Evolutionary conservation across 208 protist species (phyloP).

Genomic region (Leishmania lainsoni): DNA sequence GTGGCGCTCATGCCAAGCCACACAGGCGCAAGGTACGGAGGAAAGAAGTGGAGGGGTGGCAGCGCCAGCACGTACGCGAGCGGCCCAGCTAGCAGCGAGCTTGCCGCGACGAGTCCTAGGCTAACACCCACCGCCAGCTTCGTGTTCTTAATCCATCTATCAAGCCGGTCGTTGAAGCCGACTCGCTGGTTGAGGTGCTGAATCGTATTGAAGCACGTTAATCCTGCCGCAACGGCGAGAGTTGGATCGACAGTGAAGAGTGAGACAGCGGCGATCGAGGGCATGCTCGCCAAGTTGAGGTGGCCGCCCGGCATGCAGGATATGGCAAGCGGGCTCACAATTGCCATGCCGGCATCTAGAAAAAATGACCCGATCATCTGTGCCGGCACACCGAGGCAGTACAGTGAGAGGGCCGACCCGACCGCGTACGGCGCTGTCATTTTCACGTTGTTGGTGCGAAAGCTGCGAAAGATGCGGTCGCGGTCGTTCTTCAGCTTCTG

Average conservation of each 20-base stretch:
- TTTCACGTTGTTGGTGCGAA: slow-evolving; percentile 79
- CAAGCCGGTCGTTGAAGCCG: slow-evolving; percentile 73
- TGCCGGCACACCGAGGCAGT: slow-evolving; percentile 62
- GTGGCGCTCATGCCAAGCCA: slow-evolving; percentile 75
- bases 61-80: slow-evolving; percentile 18
- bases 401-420: slow-evolving; percentile 34
- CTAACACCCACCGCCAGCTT: slow-evolving; percentile 19
- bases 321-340: slow-evolving; percentile 39
- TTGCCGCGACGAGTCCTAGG: slow-evolving; percentile 28
- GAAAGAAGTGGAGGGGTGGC: slow-evolving; percentile 49
- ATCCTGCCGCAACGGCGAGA: slow-evolving; percentile 48
- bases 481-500: slow-evolving; percentile 87
- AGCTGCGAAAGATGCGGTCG: slow-evolving; percentile 71
- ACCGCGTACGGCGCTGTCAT: slow-evolving; percentile 58
- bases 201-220: slow-evolving; percentile 57
- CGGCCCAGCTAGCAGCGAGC: slow-evolving; percentile 22
- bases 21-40: slow-evolving; percentile 66
- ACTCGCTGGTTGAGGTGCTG: slow-evolving; percentile 57
- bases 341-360: slow-evolving; percentile 34
- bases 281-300: neutral
- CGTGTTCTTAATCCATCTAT: slow-evolving; percentile 47
- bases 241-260: slow-evolving; percentile 60
- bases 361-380: slow-evolving; percentile 60
- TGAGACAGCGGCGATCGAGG: slow-evolving; percentile 7
- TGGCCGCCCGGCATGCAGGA: slow-evolving; percentile 9